These are phyloP conservation scores for Penstemon newberryi DNA, from an alignment of 257 asterid genomes.

Conservation along the genomic window DNA sequence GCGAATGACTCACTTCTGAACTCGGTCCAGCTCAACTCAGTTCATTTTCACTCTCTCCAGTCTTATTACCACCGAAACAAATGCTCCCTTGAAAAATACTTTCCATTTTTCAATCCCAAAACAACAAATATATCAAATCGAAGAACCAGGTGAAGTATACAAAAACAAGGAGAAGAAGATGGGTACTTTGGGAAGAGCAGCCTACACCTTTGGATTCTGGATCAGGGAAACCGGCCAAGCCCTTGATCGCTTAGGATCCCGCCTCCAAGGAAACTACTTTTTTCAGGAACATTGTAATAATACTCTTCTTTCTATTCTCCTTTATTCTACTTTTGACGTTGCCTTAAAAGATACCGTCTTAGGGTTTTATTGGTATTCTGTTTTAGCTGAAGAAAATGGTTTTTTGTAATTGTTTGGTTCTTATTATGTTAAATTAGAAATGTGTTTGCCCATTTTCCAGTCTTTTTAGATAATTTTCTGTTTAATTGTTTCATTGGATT, in stretches of 20 bases:
- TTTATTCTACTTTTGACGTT: conserved; percentile 7
- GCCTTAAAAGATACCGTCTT: background rate
- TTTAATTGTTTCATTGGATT: too few relatives aligned
- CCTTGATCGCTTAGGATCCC: conserved; percentile 95
- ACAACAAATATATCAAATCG: background rate
- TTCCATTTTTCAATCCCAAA: conserved; percentile 1
- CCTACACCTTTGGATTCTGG: conserved; percentile 94
- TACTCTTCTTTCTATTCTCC: conserved; percentile 11
- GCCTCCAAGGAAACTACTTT: conserved; percentile 82
- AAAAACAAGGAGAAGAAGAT: conserved; percentile 25
- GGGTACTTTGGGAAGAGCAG: conserved; percentile 72
- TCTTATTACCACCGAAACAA: background rate
- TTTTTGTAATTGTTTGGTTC: background rate
- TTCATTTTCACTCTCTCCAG: background rate
- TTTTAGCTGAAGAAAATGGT: conserved; percentile 10
- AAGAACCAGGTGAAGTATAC: background rate
- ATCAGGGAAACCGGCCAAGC: conserved; percentile 98
- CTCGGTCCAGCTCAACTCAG: too few relatives aligned
- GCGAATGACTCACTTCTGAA: too few relatives aligned
- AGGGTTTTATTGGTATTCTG: background rate
- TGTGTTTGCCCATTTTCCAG: background rate
- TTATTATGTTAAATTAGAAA: background rate
- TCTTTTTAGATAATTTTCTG: background rate
- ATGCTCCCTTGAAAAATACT: background rate
- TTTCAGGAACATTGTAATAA: conserved; percentile 77